Evolutionary conservation across 1,139 yeast species (phyloP).

Genomic region (Geotrichum siamense): DNA sequence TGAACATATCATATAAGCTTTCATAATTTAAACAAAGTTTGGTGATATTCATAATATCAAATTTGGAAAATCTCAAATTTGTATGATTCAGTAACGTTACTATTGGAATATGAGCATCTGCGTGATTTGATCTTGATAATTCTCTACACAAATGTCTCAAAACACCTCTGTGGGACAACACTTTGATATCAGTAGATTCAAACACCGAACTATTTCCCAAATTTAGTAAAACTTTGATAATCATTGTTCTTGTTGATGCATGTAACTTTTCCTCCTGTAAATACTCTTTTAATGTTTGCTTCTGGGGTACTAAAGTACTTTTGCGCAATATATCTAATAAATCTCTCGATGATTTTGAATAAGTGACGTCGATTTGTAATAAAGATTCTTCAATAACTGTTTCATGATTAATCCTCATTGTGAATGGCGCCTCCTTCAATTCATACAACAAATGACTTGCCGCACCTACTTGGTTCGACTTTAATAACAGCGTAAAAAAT

Average conservation of each 20-base stretch:
- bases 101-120: background rate
- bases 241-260: slow-evolving; percentile 3
- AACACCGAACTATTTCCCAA: background rate
- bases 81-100: background rate
- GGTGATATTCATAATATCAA: slow-evolving; percentile 11
- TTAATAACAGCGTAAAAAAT: slow-evolving; percentile 2
- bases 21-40: slow-evolving; percentile 4
- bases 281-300: slow-evolving; percentile 1
- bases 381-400: slow-evolving; percentile 6
- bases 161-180: slow-evolving; percentile 6
- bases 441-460: slow-evolving; percentile 13
- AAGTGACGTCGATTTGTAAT: slow-evolving; percentile 3
- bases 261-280: background rate
- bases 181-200: background rate
- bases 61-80: background rate
- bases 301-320: background rate
- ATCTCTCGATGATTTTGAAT: background rate
- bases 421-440: background rate
- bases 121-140: background rate
- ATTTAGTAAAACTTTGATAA: slow-evolving; percentile 7
- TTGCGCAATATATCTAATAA: slow-evolving; percentile 1
- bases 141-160: slow-evolving; percentile 6
- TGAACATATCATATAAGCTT: slow-evolving; percentile 5
- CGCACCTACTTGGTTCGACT: slow-evolving; percentile 4
- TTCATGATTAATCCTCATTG: slow-evolving; percentile 1